Base-by-base conservation (phyloP, 2,329 filamentous ascomycete genomes). In the Graphiopsis chlorocephala region DNA sequence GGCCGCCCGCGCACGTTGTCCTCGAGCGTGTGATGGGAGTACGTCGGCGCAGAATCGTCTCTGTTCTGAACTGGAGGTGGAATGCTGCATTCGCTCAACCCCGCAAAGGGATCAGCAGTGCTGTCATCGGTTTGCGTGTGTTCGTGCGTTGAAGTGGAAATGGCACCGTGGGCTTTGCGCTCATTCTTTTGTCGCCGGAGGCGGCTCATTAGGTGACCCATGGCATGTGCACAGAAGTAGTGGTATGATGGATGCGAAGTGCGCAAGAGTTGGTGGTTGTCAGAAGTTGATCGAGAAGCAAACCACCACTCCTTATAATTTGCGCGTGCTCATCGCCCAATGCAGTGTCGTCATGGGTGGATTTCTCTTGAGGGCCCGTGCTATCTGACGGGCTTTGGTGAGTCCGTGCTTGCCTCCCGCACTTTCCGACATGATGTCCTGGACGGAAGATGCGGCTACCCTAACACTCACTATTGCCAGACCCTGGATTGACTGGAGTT, bases 71-170 rank as follows among this genome's bases (percentile, higher is more conserved):
- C 26, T 20, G 50, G 50, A 55, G 50, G 50, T 55, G 50, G 50
- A 31, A 55, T 55, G 50, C 50, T 55, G 50, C 50, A 55, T 31
- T 55, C 50, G 50, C 50, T 55, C 50, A 55, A 55, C 15, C 50
- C 50, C 26, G 23, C 26, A 15, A 3, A n/a, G 23, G 38, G 42
- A 47, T 8, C 26, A 12, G 50, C 50, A 55, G 5, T 55, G 50
- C 15, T 33, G 50, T 55, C 50, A 29, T 55, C n/a, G 50, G 15
- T 55, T 55, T 26, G 50, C 50, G 50, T 55, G 50, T 17, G 50
- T 29, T 33, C 50, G 15, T 29, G 50, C n/a, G 50, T 55, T 28
- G 50, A n/a, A 55, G 50, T 55, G 26, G n/a, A 20, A 55, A 20
- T 55, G 12, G 50, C 50, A 55, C 50, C 50, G 50, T 31, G 50